These are phyloP conservation scores for Diaporthe capsici DNA, from an alignment of 2,329 filamentous ascomycete species.

Conservation along the genomic window DNA sequence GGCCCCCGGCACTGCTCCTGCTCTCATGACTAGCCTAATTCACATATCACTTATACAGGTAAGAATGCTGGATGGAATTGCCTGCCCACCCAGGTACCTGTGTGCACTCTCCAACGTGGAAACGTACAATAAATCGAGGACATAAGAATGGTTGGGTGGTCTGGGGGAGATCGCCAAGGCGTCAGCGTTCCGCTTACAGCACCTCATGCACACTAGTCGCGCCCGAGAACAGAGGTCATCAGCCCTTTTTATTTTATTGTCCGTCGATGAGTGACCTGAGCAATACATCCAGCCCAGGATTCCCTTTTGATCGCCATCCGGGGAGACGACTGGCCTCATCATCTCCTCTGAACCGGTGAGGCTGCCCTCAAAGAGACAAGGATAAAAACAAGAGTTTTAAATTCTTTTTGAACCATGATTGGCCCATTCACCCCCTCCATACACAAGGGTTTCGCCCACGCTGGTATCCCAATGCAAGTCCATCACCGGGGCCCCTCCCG, in stretches of 20 bases:
- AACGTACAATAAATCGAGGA: not conserved
- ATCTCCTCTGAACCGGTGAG: slow-evolving; percentile 26
- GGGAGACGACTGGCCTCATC: slow-evolving; percentile 29
- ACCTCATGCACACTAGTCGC: slow-evolving; percentile 12
- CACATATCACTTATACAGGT: not conserved
- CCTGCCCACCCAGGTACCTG: not conserved
- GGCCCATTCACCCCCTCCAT: slow-evolving; percentile 32
- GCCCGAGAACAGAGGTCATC: slow-evolving; percentile 22
- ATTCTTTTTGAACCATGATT: slow-evolving; percentile 43
- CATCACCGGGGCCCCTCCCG: slow-evolving; percentile 22
- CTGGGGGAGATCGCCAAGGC: slow-evolving; percentile 10
- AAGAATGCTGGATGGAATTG: not conserved
- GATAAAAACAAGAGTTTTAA: slow-evolving; percentile 43
- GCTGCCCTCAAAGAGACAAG: slow-evolving; percentile 35
- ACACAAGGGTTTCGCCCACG: slow-evolving; percentile 27
- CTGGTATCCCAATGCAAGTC: slow-evolving; percentile 40
- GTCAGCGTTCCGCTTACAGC: slow-evolving; percentile 6
- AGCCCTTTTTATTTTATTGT: slow-evolving; percentile 36
- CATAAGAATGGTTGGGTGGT: not conserved
- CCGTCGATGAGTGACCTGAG: slow-evolving; percentile 35
- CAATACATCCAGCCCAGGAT: slow-evolving; percentile 34
- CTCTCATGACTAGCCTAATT: not conserved
- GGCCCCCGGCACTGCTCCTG: not conserved
- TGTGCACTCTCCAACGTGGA: not conserved
- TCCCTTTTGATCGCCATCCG: slow-evolving; percentile 37